Conservation (phyloP, 139 green algal genomes). For the Chlorella sp. region DNA sequence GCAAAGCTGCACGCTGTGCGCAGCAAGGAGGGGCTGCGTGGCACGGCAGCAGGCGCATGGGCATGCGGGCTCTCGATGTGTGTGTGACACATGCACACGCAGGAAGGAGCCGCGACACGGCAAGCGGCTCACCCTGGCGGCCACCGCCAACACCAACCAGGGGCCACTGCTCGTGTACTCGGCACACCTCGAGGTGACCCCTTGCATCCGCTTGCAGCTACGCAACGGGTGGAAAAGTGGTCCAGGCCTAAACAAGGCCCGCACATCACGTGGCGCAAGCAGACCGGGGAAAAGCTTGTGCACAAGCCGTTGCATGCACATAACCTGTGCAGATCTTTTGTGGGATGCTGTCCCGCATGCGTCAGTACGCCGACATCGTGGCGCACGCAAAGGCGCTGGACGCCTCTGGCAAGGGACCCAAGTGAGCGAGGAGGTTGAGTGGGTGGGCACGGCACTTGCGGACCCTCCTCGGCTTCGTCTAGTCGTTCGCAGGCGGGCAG, state of each 20-base stretch:
- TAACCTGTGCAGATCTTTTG: constrained; percentile 68
- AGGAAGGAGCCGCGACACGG: constrained; percentile 36
- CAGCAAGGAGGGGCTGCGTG: too few species aligned
- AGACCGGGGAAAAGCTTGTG: too few species aligned
- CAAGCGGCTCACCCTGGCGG: constrained; percentile 53
- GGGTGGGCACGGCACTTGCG: too few species aligned
- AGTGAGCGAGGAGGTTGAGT: too few species aligned
- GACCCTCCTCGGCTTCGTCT: too few species aligned
- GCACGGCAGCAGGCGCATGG: too few species aligned
- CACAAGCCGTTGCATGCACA: not conserved
- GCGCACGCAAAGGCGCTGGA: constrained; percentile 28
- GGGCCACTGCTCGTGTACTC: constrained; percentile 70
- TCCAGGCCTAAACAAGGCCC: too few species aligned
- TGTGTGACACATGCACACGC: not conserved
- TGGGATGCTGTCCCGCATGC: constrained; percentile 66
- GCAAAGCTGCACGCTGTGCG: too few species aligned
- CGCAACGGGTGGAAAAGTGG: too few species aligned
- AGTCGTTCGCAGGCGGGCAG: too few species aligned
- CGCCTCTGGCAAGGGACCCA: not conserved
- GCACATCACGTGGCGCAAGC: too few species aligned
- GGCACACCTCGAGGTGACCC: constrained; percentile 76
- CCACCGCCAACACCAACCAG: constrained; percentile 39
- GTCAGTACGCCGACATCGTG: constrained; percentile 76
- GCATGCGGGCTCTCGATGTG: not conserved
- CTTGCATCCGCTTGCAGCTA: too few species aligned